Evolutionary conservation across 2,329 filamentous ascomycete species (phyloP).

Genomic region (Didymellaceae sp.): DNA sequence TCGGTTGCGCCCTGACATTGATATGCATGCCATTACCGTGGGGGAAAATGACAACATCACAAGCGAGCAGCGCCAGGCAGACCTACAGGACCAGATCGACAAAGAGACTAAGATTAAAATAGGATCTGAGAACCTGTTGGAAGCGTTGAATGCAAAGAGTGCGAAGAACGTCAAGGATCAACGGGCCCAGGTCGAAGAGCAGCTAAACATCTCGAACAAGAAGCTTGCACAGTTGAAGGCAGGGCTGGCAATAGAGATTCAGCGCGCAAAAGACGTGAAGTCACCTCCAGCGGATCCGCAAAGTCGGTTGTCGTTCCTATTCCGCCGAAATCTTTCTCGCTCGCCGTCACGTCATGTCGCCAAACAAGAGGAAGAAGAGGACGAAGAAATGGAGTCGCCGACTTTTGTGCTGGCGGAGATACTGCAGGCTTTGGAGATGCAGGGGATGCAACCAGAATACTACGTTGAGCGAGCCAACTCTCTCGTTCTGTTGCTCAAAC

Average conservation of each 20-base stretch:
- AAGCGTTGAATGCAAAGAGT: slow-evolving; percentile 92
- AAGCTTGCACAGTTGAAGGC: slow-evolving; percentile 67
- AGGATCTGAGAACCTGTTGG: slow-evolving; percentile 95
- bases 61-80: slow-evolving; percentile 75
- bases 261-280: slow-evolving; percentile 62
- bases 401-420: slow-evolving; percentile 91
- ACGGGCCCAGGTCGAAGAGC: slow-evolving; percentile 68
- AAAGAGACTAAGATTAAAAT: slow-evolving; percentile 98
- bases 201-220: slow-evolving; percentile 86
- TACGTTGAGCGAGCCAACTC: slow-evolving; percentile 93
- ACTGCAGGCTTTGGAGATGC: slow-evolving; percentile 84
- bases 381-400: slow-evolving; percentile 77
- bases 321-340: slow-evolving; percentile 61
- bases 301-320: slow-evolving; percentile 64
- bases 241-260: slow-evolving; percentile 66
- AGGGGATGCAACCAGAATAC: slow-evolving; percentile 89
- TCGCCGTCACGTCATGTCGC: slow-evolving; percentile 56
- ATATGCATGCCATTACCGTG: slow-evolving; percentile 57
- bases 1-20: slow-evolving; percentile 63
- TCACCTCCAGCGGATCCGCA: slow-evolving; percentile 54
- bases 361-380: slow-evolving; percentile 67
- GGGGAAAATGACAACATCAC: slow-evolving; percentile 68
- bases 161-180: slow-evolving; percentile 87
- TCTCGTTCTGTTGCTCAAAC: slow-evolving; percentile 94
- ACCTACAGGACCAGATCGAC: slow-evolving; percentile 83